Evolutionary conservation across 257 asterid species (phyloP).

Genomic region (Solanum gandarillasii): DNA sequence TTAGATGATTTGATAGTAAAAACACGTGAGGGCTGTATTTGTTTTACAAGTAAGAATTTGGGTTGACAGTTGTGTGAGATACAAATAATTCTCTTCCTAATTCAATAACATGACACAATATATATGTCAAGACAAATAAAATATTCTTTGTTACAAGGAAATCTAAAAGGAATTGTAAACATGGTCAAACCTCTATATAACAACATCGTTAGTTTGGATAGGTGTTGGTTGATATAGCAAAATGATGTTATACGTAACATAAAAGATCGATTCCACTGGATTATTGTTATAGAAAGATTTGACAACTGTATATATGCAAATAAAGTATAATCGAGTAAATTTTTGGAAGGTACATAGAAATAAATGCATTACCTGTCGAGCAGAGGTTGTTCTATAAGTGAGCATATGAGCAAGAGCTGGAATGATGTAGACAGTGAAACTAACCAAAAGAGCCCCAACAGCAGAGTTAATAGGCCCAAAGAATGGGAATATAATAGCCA

Average conservation of each 20-base stretch:
- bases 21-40: too few species aligned
- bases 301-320: neutral
- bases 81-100: neutral
- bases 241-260: neutral
- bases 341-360: neutral
- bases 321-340: neutral
- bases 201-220: neutral
- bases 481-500: conserved; percentile 90
- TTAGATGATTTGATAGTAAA: too few species aligned
- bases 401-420: conserved; percentile 93
- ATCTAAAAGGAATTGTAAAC: neutral
- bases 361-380: conserved; percentile 54
- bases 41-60: neutral
- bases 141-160: neutral
- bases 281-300: neutral
- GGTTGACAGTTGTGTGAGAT: neutral
- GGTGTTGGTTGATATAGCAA: neutral
- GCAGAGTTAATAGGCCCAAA: conserved; percentile 93
- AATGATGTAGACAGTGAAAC: conserved; percentile 88
- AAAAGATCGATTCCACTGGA: neutral
- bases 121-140: neutral
- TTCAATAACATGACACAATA: neutral
- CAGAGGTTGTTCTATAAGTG: conserved; percentile 58
- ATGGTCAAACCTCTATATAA: neutral
- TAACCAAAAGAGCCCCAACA: conserved; percentile 85